phyloP scores from a whole-genome alignment of 352 stramenopile genomes.

The Phytophthora pistaciae region DNA sequence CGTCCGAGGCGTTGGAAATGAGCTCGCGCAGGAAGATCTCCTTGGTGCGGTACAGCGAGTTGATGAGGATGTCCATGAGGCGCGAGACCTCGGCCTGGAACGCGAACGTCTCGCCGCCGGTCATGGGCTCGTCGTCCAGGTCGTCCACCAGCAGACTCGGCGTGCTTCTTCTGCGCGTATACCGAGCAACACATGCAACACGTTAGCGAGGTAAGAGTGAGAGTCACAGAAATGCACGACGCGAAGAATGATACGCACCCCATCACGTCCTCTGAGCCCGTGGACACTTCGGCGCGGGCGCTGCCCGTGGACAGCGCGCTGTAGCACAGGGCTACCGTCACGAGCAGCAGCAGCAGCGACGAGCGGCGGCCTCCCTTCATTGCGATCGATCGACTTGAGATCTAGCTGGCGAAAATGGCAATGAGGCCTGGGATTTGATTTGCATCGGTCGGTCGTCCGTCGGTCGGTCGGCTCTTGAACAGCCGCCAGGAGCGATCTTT shows the following conservation, averaged over 20 bases:
- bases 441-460: constrained; percentile 5
- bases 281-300: constrained; percentile 44
- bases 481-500: constrained; percentile 36
- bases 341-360: constrained; percentile 49
- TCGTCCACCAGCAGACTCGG: constrained; percentile 54
- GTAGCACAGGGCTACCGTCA: constrained; percentile 46
- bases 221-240: neutral
- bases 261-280: constrained; percentile 47
- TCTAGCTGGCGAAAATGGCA: constrained; percentile 30
- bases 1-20: constrained; percentile 99
- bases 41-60: constrained; percentile 98
- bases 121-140: constrained; percentile 49
- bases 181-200: constrained; percentile 9
- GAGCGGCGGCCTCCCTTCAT: constrained; percentile 29
- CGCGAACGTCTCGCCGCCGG: constrained; percentile 86
- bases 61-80: constrained; percentile 99
- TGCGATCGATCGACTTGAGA: neutral
- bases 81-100: constrained; percentile 98
- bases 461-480: constrained; percentile 13
- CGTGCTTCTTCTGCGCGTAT: constrained; percentile 36
- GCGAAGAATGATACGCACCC: constrained; percentile 34
- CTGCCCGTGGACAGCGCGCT: constrained; percentile 30
- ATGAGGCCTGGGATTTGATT: constrained; percentile 19
- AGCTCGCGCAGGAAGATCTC: constrained; percentile 99
- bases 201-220: neutral